Evolutionary conservation across 371 early-diverging fungal genomes (phyloP).

Genomic region (Haplosporangium sp.): DNA sequence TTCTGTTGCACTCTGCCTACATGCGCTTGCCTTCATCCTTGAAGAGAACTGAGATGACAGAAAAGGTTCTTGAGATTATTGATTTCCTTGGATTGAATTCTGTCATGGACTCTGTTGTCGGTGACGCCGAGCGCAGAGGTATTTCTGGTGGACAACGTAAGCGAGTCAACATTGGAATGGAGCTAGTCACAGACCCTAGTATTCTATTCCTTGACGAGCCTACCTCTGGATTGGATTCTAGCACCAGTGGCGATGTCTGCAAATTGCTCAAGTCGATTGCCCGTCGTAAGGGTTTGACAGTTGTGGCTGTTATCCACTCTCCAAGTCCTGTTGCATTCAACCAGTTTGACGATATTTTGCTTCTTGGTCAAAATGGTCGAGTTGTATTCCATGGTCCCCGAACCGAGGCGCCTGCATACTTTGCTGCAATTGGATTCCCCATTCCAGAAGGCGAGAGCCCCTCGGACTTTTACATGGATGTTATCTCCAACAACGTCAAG

Average conservation of each 20-base stretch:
- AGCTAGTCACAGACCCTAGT: conserved; percentile 88
- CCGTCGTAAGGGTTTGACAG: conserved; percentile 68
- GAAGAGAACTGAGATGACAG: conserved; percentile 28
- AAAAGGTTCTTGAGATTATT: conserved; percentile 34
- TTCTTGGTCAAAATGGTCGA: conserved; percentile 75
- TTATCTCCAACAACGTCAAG: conserved; percentile 61
- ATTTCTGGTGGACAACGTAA: conserved; percentile 89
- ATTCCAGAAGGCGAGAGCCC: conserved; percentile 65
- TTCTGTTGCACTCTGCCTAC: conserved; percentile 70
- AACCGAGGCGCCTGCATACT: conserved; percentile 61
- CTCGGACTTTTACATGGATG: conserved; percentile 75
- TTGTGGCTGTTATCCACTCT: conserved; percentile 82
- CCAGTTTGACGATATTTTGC: conserved; percentile 77
- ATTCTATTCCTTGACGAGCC: conserved; percentile 96
- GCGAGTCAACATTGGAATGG: conserved; percentile 87
- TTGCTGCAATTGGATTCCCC: conserved; percentile 67
- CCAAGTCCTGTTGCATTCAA: conserved; percentile 75
- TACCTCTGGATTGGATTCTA: conserved; percentile 79
- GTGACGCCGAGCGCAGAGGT: conserved; percentile 76
- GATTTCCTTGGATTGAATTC: conserved; percentile 43
- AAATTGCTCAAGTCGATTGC: conserved; percentile 67
- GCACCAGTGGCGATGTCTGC: conserved; percentile 77
- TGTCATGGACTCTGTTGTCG: conserved; percentile 74
- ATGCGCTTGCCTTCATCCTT: conserved; percentile 70
- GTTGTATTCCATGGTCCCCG: conserved; percentile 74